Evolutionary conservation across 345 rosid genomes (phyloP).

Genomic region (Triadica sebifera): DNA sequence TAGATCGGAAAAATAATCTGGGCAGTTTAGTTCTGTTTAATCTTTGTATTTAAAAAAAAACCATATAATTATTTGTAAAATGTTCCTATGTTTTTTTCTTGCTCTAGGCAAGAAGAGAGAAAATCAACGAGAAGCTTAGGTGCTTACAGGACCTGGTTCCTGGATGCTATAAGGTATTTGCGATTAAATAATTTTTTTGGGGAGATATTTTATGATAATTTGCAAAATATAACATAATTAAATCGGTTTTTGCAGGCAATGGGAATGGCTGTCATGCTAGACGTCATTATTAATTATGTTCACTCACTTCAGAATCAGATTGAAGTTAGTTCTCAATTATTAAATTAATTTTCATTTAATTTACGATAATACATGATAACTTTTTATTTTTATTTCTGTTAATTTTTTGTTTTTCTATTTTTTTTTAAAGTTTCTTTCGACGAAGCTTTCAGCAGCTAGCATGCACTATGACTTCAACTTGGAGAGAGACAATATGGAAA

Average conservation of each 20-base stretch:
- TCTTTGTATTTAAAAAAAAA: too few species aligned
- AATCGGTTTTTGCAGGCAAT: constrained; percentile 48
- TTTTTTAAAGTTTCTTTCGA: constrained; percentile 45
- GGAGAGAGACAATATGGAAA: constrained; percentile 39
- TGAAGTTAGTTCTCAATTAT: constrained; percentile 33
- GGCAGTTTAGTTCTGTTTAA: too few species aligned
- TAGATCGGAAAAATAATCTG: too few species aligned
- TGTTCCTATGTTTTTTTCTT: not conserved
- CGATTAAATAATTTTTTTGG: too few species aligned
- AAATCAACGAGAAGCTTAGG: constrained; percentile 68
- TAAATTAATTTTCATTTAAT: not conserved
- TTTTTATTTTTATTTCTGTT: not conserved
- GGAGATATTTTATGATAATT: not conserved
- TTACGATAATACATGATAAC: not conserved
- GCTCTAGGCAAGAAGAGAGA: constrained; percentile 68
- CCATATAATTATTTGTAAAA: not conserved
- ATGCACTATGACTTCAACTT: constrained; percentile 37
- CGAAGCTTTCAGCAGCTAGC: constrained; percentile 61
- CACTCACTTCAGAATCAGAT: constrained; percentile 66
- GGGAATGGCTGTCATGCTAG: constrained; percentile 90
- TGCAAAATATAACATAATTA: not conserved
- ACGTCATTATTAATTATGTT: constrained; percentile 63
- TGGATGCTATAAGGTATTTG: constrained; percentile 68
- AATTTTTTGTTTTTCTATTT: not conserved
- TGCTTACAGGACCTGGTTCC: constrained; percentile 82